Conservation (phyloP, 306 rosid genomes). For the Corylus avellana region DNA sequence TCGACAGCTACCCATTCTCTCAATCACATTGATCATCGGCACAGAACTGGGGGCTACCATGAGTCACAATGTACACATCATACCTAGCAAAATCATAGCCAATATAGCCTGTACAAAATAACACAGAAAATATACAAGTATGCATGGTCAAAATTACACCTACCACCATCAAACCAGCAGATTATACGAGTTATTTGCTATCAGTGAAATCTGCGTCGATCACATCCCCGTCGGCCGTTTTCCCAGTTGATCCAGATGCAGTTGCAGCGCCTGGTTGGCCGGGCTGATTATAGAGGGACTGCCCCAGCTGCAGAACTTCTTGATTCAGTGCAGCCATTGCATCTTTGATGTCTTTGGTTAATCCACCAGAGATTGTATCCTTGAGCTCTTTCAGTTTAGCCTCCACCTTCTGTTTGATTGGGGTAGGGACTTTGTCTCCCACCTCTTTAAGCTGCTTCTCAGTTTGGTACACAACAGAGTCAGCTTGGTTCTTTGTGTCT, state of each 20-base stretch:
- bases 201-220: conserved; percentile 86
- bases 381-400: conserved; percentile 77
- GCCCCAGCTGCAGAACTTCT: conserved; percentile 91
- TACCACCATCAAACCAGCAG: too few species aligned
- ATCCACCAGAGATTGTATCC: conserved; percentile 73
- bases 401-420: conserved; percentile 87
- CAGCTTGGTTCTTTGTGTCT: conserved; percentile 91
- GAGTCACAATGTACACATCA: neutral
- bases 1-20: neutral
- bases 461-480: conserved; percentile 84
- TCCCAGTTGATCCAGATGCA: conserved; percentile 53
- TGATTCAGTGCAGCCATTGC: conserved; percentile 88
- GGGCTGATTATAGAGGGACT: conserved; percentile 86
- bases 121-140: neutral
- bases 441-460: conserved; percentile 89
- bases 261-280: conserved; percentile 50
- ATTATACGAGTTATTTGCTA: conserved; percentile 35
- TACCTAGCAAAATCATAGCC: neutral
- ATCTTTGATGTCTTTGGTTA: conserved; percentile 73
- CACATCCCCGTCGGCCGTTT: conserved; percentile 58
- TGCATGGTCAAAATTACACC: neutral
- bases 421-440: conserved; percentile 79
- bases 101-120: conserved; percentile 1
- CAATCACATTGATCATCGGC: neutral
- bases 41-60: neutral